Evolutionary conservation across 331 rosid species (phyloP).

Genomic region (Quercus tomentella): DNA sequence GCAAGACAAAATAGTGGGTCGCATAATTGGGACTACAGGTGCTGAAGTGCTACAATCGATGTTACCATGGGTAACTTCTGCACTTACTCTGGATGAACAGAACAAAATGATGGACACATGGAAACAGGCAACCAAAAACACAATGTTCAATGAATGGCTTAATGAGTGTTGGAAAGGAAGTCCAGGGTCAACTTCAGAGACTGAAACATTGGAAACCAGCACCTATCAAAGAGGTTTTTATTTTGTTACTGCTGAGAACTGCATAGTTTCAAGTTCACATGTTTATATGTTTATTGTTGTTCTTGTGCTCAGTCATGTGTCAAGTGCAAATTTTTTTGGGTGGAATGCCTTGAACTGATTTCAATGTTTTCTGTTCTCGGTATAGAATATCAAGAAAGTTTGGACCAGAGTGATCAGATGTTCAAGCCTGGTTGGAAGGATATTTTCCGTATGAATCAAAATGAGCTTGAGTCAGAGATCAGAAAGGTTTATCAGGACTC

Average conservation of each 20-base stretch:
- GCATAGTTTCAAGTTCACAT: not conserved
- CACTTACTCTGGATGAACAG: slow-evolving; percentile 97
- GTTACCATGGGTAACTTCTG: slow-evolving; percentile 99
- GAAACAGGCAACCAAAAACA: slow-evolving; percentile 98
- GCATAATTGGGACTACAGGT: slow-evolving; percentile 97
- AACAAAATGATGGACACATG: slow-evolving; percentile 97
- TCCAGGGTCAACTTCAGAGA: slow-evolving; percentile 46
- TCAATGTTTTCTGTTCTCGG: slow-evolving; percentile 37
- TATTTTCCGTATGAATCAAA: slow-evolving; percentile 97
- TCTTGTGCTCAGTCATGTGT: not conserved
- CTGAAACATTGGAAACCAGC: slow-evolving; percentile 47
- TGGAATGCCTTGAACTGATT: slow-evolving; percentile 1
- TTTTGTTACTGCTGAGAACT: not conserved
- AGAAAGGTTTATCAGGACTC: slow-evolving; percentile 92
- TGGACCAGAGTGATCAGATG: slow-evolving; percentile 87
- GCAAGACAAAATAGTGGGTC: slow-evolving; percentile 95
- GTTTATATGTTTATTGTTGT: slow-evolving; percentile 4
- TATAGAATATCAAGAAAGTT: slow-evolving; percentile 74
- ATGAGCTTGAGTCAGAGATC: slow-evolving; percentile 95
- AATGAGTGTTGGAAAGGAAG: slow-evolving; percentile 94
- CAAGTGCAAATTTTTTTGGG: slow-evolving; percentile 6
- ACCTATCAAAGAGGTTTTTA: slow-evolving; percentile 62
- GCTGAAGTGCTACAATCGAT: slow-evolving; percentile 99
- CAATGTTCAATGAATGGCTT: slow-evolving; percentile 99
- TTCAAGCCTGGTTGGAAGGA: slow-evolving; percentile 99